Percentiles rank a stretch among this genome's conserved stretches.
Evolutionary conservation across 2,329 filamentous ascomycete genomes (phyloP).

Genomic region (Alternaria sp.): DNA sequence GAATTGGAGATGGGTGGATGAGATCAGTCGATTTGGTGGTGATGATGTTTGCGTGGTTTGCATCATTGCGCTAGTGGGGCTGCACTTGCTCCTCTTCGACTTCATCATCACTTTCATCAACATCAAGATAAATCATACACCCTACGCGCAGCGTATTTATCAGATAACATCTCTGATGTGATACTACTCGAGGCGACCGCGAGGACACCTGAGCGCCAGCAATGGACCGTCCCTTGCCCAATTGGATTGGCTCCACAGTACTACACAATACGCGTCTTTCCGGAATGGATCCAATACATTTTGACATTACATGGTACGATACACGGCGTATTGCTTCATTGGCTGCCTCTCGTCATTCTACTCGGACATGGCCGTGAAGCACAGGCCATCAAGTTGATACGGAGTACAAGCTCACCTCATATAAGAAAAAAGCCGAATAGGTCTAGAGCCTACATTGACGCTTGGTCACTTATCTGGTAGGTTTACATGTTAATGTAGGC

Average conservation of each 20-base stretch:
- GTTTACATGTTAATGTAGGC: no score
- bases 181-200: neutral
- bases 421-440: no score
- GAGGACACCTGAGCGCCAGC: neutral
- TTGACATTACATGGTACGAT: neutral
- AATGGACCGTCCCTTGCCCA: neutral
- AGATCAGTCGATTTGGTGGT: slow-evolving; percentile 26
- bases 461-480: no score
- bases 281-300: neutral
- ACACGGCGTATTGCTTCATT: neutral
- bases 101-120: neutral
- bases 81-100: slow-evolving; percentile 7
- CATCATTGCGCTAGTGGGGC: slow-evolving; percentile 10
- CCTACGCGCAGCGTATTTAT: neutral
- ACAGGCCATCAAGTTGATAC: neutral
- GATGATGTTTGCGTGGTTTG: slow-evolving; percentile 33
- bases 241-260: neutral
- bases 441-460: no score
- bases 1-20: slow-evolving; percentile 10
- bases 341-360: neutral
- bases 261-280: neutral
- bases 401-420: no score
- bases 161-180: neutral
- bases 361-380: neutral
- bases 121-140: neutral